These are phyloP conservation scores for Venturia aucupariae DNA, from an alignment of 2,329 filamentous ascomycete genomes.

Conservation along the genomic window DNA sequence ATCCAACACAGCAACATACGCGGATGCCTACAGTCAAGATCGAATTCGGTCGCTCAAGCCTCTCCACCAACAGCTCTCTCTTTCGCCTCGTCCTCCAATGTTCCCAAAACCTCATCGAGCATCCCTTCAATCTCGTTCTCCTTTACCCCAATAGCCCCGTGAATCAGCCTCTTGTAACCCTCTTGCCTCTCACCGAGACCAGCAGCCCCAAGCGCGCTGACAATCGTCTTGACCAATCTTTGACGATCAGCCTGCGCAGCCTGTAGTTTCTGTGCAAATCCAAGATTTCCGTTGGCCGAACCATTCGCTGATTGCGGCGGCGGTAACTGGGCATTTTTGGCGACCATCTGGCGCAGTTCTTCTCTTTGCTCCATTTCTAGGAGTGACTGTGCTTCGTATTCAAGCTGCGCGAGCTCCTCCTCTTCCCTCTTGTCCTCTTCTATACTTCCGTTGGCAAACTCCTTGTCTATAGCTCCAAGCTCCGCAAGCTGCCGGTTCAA, in stretches of 20 bases:
- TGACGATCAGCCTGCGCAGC: constrained; percentile 51
- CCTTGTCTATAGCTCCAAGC: constrained; percentile 25
- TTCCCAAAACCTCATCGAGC: constrained; percentile 40
- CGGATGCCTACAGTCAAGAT: background rate
- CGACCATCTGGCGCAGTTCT: constrained; percentile 27
- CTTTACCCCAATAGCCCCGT: constrained; percentile 56
- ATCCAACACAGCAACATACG: background rate
- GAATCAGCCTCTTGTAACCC: constrained; percentile 61
- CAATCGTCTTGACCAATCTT: constrained; percentile 56
- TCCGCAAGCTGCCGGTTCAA: constrained; percentile 50
- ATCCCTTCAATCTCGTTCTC: constrained; percentile 61
- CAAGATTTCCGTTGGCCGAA: background rate
- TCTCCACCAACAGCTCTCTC: constrained; percentile 10
- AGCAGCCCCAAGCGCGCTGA: constrained; percentile 57
- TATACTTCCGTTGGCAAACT: background rate
- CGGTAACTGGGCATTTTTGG: constrained; percentile 15
- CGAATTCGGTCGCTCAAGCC: background rate
- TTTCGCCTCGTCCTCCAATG: constrained; percentile 34
- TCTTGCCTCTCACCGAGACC: constrained; percentile 65
- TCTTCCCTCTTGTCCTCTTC: constrained; percentile 12
- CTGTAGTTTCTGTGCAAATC: background rate
- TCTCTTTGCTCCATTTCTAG: constrained; percentile 36
- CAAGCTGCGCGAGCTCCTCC: constrained; percentile 13
- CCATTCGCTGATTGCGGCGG: constrained; percentile 10
- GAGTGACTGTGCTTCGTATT: constrained; percentile 32